phyloP scores from a whole-genome alignment of 192 early-diverging fungal genomes.

The Coemansia aciculifera region DNA sequence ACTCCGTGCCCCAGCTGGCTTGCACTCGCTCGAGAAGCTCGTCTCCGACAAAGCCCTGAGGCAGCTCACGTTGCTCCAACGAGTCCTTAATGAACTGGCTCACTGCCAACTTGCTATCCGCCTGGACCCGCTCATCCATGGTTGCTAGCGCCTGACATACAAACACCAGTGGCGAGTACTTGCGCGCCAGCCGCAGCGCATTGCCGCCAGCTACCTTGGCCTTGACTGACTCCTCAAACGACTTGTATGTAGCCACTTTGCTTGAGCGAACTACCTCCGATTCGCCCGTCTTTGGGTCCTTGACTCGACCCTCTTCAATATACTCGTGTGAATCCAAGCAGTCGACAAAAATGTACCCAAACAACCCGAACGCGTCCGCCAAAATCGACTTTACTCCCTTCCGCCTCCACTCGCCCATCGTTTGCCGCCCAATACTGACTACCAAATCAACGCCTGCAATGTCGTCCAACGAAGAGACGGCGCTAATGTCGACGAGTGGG shows the following conservation, averaged over 20 bases:
- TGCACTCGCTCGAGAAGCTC: constrained; percentile 22
- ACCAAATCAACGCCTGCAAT: constrained; percentile 72
- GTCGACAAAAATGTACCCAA: constrained; percentile 89
- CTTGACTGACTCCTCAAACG: constrained; percentile 17
- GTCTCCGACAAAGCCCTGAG: constrained; percentile 20
- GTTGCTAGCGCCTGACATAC: constrained; percentile 28
- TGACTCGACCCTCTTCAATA: constrained; percentile 16
- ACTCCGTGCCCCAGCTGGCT: constrained; percentile 60
- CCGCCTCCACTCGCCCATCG: constrained; percentile 60
- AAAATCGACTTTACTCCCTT: constrained; percentile 59
- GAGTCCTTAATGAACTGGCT: neutral
- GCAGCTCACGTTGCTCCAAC: constrained; percentile 22
- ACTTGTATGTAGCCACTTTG: constrained; percentile 14
- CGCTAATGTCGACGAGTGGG: constrained; percentile 72
- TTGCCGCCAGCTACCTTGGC: constrained; percentile 5
- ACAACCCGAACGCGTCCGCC: constrained; percentile 69
- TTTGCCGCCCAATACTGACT: constrained; percentile 55
- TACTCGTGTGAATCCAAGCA: constrained; percentile 40
- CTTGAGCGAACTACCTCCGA: neutral
- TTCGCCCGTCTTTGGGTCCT: neutral
- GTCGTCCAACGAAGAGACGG: constrained; percentile 32
- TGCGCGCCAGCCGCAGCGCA: constrained; percentile 21
- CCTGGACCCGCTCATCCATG: neutral
- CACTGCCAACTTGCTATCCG: neutral
- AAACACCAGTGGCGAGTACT: constrained; percentile 40